Conservation (phyloP, 2,329 filamentous ascomycete species). For the Pestalotiopsis sp. region DNA sequence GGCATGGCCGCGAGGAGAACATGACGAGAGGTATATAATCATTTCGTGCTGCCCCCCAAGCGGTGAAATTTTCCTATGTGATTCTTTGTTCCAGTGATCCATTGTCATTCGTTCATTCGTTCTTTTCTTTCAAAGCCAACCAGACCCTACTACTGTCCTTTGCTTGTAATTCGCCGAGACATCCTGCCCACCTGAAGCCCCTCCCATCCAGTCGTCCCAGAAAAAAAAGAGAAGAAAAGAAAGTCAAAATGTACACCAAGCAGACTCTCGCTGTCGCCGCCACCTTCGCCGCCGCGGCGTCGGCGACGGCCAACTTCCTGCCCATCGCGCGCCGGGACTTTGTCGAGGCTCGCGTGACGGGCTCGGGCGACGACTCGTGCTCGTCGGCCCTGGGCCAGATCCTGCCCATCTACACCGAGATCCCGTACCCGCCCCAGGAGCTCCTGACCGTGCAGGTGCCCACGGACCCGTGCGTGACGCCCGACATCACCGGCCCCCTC, state of each 20-base stretch:
- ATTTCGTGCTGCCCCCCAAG: not conserved
- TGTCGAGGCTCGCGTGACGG: conserved; percentile 20
- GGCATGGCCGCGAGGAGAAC: not conserved
- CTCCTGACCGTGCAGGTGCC: conserved; percentile 16
- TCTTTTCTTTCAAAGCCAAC: not conserved
- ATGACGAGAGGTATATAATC: not conserved
- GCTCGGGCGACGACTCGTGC: conserved; percentile 18
- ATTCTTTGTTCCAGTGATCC: not conserved
- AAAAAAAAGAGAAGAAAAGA: not conserved
- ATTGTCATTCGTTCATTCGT: not conserved
- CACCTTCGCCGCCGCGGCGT: conserved; percentile 19
- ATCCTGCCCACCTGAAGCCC: not conserved
- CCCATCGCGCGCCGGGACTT: conserved; percentile 20
- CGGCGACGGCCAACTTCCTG: conserved; percentile 22
- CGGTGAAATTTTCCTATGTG: not conserved
- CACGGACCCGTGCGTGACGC: conserved; percentile 24
- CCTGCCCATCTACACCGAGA: conserved; percentile 19
- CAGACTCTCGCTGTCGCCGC: conserved; percentile 8
- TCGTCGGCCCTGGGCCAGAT: conserved; percentile 18
- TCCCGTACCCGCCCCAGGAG: conserved; percentile 23
- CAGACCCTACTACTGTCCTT: not conserved
- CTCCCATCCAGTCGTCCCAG: not conserved
- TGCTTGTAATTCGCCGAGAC: not conserved
- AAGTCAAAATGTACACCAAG: conserved; percentile 13
- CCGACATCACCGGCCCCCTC: conserved; percentile 22